Conservation (phyloP, 768 basidiomycete genomes). For the Phaffia tasmanica region DNA sequence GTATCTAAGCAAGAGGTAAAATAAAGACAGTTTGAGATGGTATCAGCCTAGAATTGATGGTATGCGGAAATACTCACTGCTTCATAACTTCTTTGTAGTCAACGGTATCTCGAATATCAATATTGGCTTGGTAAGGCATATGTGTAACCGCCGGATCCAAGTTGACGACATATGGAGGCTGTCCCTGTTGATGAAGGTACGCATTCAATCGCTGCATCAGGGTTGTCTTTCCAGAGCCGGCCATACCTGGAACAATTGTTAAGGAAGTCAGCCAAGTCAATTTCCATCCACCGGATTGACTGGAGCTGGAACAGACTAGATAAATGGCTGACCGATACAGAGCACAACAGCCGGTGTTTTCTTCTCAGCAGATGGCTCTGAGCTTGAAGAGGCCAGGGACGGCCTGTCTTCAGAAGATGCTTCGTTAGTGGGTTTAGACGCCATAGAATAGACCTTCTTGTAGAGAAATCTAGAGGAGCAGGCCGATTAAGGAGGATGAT, state of each 20-base stretch:
- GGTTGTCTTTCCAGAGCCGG: conserved; percentile 68
- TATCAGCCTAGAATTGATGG: not conserved
- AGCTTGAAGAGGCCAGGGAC: too few species aligned
- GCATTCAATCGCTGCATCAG: conserved; percentile 92
- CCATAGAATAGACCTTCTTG: too few species aligned
- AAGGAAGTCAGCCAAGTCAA: not conserved
- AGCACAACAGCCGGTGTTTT: conserved; percentile 25
- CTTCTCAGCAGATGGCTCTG: conserved; percentile 9
- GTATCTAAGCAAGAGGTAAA: conserved; percentile 49
- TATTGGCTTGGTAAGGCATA: conserved; percentile 87
- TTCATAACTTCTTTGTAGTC: conserved; percentile 99
- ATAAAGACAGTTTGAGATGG: not conserved
- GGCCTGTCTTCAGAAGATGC: too few species aligned
- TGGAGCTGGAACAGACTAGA: not conserved
- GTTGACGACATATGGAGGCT: conserved; percentile 85
- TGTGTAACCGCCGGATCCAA: conserved; percentile 91
- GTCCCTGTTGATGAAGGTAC: conserved; percentile 59
- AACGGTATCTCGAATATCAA: conserved; percentile 94
- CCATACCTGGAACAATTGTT: conserved; percentile 10
- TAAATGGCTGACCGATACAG: conserved; percentile 17
- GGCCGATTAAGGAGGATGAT: conserved; percentile 1
- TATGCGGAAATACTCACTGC: conserved; percentile 55
- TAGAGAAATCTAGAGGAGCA: not conserved
- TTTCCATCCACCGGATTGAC: not conserved
- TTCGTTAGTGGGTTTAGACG: too few species aligned